Evolutionary conservation across 2,329 filamentous ascomycete genomes (phyloP).

Genomic region (Xylariales sp.): DNA sequence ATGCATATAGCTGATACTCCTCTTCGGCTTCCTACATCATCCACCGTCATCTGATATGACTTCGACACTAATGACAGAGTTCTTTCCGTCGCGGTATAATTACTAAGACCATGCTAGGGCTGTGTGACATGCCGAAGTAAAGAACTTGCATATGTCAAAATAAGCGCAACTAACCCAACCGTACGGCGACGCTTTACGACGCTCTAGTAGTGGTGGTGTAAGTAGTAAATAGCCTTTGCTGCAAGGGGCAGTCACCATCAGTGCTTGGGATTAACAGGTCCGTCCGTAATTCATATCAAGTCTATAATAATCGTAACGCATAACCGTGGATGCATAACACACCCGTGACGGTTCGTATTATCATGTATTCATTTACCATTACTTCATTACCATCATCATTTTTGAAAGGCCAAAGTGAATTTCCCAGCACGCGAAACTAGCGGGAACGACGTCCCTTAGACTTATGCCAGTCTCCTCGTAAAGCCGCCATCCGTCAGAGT

Average conservation of each 20-base stretch:
- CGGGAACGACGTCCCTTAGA: conserved; percentile 16
- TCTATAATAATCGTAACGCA: conserved; percentile 8
- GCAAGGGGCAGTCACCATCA: background rate
- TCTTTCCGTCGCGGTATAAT: background rate
- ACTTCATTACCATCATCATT: conserved; percentile 41
- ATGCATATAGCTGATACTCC: background rate
- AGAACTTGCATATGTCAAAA: conserved; percentile 4
- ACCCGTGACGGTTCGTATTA: conserved; percentile 27
- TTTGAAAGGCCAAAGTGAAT: conserved; percentile 21
- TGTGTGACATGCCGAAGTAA: background rate
- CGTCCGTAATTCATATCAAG: background rate
- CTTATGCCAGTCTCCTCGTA: conserved; percentile 14
- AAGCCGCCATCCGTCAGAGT: conserved; percentile 32
- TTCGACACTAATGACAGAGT: background rate
- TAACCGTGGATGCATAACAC: conserved; percentile 18
- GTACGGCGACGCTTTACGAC: background rate
- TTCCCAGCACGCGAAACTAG: conserved; percentile 35
- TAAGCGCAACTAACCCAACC: conserved; percentile 6
- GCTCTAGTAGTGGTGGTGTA: too few relatives aligned
- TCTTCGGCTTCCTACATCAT: too few relatives aligned
- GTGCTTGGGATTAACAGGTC: background rate
- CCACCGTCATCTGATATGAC: background rate
- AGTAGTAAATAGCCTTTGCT: background rate
- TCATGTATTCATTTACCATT: conserved; percentile 42
- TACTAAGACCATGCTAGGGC: background rate